Evolutionary conservation across 2,329 filamentous ascomycete species (phyloP), one percentile per base, ranked within the genome.

Genomic region (Aspergillus candidus): DNA sequence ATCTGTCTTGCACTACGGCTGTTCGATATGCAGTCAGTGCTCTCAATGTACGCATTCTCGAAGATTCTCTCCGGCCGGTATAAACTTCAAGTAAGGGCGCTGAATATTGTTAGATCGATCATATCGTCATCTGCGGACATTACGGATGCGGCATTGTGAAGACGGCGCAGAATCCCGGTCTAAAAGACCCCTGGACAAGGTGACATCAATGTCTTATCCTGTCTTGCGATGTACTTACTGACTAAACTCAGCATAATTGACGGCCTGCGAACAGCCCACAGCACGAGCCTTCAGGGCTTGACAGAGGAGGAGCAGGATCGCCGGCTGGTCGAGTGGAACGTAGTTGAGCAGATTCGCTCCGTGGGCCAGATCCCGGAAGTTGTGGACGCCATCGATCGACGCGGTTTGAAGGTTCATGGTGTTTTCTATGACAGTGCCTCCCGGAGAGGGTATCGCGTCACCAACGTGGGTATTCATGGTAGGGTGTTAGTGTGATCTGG

Each of bases 81-180:
- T 27, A 18, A 18, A 5, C 18, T 5, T 5, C 1, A 6, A 12
- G 15, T 11, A 13, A 2, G 6, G 14, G 30, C 3, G 31, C 31
- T 45, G 6, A 31, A 10, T 4, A 11, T 4, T 15, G 1, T 2
- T 14, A 52, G 41, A 51, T 52, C 11, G 45, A 46, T n/a, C 49
- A 56, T 33, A 55, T 56, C 6, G 43, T 54, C n/a, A 41, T 54
- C 13, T 54, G 54, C 29, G 54, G 52, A 1, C 52, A 56, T 41
- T 55, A 55, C 4, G 51, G 52, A 11, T 56, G 54, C 37, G 41
- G 45, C 10, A 52, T 52, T 35, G 51, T 55, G 11, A 46, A 41
- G 35, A 32, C 46, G 8, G 32, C 35, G 4, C 49, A 47, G 12
- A 46, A 51, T 30, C 31, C 48, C 4, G 52, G 50, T 1, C 17